Evolutionary conservation across 1,284 basidiomycete species (phyloP), one percentile per base, ranked within the genome.

Genomic region (Marasmius oreades): DNA sequence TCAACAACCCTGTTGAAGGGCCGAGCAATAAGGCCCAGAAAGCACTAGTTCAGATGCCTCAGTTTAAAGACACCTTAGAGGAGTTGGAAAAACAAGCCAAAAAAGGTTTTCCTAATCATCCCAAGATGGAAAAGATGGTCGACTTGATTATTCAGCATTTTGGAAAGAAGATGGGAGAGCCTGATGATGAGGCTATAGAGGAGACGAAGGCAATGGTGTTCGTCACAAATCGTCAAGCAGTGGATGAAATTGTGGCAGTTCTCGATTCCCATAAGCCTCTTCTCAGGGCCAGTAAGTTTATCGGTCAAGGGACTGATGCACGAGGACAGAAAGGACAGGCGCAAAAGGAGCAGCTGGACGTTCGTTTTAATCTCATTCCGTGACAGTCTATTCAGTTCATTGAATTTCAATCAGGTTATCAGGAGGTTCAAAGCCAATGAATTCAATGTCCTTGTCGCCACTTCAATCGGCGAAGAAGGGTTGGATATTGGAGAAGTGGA

Each of bases 401-500:
- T 51, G 45, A 56, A 53, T 33, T 37, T 10, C n/a, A 45, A 56
- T 14, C 57, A 94, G 88, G 78, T 91, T 34, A 92, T 99, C 63
- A 74, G 84, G 55, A 84, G 86, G 58, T 99, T 99, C 78, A 95
- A 95, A 70, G 74, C 75, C 2, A 94, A 93, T 31, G 87, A 87
- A 56, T 93, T 84, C 71, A 98, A 99, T 64, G 88, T 98, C 31
- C 77, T 99, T 4, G 96, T 99, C 1, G 91, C 96, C 0, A 99
- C 97, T 0, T 97, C 92, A 2, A 95, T 99, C 57, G 97, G 97
- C 28, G 97, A 99, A 73, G 97, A 99, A 71, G 97, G 97, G 59
- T 78, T 99, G n/a, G 97, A 99, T 69, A 99, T 99, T 57, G 97
- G 97, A 47, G 95, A 98, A 67, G 90, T 99, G n/a, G 97, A 99